Base-by-base conservation (phyloP, 2,329 filamentous ascomycete genomes). In the Apiospora hydei region DNA sequence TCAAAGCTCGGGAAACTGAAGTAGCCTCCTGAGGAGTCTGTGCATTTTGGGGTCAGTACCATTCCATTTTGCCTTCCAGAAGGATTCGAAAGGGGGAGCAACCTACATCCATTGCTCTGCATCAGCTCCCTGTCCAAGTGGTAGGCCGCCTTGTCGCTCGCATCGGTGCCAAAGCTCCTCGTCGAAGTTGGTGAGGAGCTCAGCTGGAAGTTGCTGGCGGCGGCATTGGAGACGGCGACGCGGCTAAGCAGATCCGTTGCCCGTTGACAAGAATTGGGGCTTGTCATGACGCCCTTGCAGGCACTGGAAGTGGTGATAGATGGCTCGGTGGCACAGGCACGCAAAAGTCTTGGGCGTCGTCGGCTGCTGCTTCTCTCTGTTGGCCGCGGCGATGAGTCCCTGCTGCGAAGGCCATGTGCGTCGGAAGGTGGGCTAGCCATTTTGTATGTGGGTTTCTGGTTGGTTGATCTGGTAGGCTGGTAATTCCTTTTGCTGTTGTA, bases 1-100 rank as follows among this genome's bases (percentile, higher is more conserved):
- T 94, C 92, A 80, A 93, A 93, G 80, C 88, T 92, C 21, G 92
- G 92, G 79, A 94, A 94, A 84, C 91, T 93, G 78, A 92, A 91
- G 81, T 94, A 94, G 44, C 66, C 57, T 74, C 89, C 88, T 71
- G 85, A 87, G 77, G 83, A 82, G 69, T 81, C 81, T 83, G 53
- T 61, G 73, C 34, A 71, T 47, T 26, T 53, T 10, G 67, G 47
- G 47, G 74, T 77, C 69, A 77, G 77, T 38, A 38, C 34, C 69
- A 38, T 66, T 49, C 64, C 67, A 44, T n/a, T 41, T 41, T 46
- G 26, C n/a, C n/a, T n/a, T 67, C 41, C 47, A 67, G 57, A 46
- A 51, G 21, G 34, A 34, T 44, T 46, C 16, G 66, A 18, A 43
- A 34, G 64, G 47, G 43, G 46, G 49, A 68, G 77, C 46, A 61